Base-by-base conservation (phyloP, 2,329 filamentous ascomycete genomes). In the Sporothrix luriei region DNA sequence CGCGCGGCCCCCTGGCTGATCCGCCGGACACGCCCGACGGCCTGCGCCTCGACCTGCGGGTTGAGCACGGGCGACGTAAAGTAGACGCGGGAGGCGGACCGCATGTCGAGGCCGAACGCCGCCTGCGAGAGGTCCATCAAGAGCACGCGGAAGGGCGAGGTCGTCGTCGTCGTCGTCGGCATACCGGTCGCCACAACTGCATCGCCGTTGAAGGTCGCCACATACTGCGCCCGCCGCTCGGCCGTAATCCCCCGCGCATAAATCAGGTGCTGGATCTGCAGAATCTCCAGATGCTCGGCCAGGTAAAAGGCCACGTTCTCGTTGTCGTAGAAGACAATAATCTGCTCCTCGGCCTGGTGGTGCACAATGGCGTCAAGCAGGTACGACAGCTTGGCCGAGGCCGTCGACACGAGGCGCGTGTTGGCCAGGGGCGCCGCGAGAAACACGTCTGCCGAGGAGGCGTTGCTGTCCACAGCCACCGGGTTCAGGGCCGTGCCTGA, bases 61-160 rank as follows among this genome's bases (percentile, higher is more conserved):
- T 94, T 91, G 77, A 95, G 90, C 14, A 97, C 92, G 0, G 94
- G 94, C 73, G 91, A 94, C 69, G 97, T 85, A 72, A 98, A 97
- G 79, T 93, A 96, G 11, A 98, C 90, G 2, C 94, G 84, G 4
- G 91, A 95, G 1, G 94, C 94, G 13, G 87, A 88, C 66, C 89
- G 89, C 78, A 97, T 88, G 76, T 97, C 94, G 0, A 98, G 83
- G 0, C 94, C 94, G 72, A 94, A 92, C 0, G 94, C 92, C 40
- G 94, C 94, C 76, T 95, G 92, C 1, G 87, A 88, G n/a, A 97
- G 86, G 76, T 97, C 93, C 90, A 97, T 97, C 1, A 97, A 83
- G 2, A 97, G 81, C 0, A 97, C 92, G 6, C 85, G 87, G 69
- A 94, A 88, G 9, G 62, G 43, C 46, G 62, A 51, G 4, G 55